phyloP scores from a whole-genome alignment of 2,329 filamentous ascomycete species.

The Trichophyton equinum region DNA sequence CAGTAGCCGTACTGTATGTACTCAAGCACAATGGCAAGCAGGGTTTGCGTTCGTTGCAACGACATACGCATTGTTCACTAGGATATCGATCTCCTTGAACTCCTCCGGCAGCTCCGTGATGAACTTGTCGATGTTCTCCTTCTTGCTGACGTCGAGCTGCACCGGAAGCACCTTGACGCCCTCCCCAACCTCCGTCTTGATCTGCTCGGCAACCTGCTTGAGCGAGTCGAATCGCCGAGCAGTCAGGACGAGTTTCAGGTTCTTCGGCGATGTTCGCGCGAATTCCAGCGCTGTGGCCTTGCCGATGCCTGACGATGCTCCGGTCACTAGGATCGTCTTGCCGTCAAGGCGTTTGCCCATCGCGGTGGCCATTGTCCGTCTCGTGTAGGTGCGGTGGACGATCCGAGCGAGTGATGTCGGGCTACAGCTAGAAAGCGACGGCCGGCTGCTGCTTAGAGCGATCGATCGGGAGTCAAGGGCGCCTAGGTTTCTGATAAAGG shows the following conservation, averaged over 20 bases:
- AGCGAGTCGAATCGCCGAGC: constrained; percentile 74
- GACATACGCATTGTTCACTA: constrained; percentile 89
- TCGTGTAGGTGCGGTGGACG: constrained; percentile 14
- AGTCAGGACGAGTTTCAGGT: constrained; percentile 74
- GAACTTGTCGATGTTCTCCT: constrained; percentile 60
- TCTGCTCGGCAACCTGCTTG: constrained; percentile 62
- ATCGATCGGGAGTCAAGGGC: background rate
- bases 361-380: constrained; percentile 51
- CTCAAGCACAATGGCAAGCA: too few relatives aligned
- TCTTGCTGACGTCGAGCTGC: constrained; percentile 74
- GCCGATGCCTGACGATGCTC: constrained; percentile 87
- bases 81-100: constrained; percentile 70
- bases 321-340: constrained; percentile 87
- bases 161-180: constrained; percentile 74
- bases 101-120: constrained; percentile 63
- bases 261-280: constrained; percentile 65
- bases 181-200: constrained; percentile 60
- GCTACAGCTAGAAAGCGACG: background rate
- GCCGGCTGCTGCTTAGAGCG: background rate
- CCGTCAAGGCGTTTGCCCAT: constrained; percentile 73
- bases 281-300: constrained; percentile 68
- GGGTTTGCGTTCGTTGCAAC: too few relatives aligned
- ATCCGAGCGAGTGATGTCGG: background rate
- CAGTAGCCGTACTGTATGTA: background rate
- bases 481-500: constrained; percentile 5